Evolutionary conservation across 768 basidiomycete species (phyloP).

Genomic region (Holtermannia corniformis): DNA sequence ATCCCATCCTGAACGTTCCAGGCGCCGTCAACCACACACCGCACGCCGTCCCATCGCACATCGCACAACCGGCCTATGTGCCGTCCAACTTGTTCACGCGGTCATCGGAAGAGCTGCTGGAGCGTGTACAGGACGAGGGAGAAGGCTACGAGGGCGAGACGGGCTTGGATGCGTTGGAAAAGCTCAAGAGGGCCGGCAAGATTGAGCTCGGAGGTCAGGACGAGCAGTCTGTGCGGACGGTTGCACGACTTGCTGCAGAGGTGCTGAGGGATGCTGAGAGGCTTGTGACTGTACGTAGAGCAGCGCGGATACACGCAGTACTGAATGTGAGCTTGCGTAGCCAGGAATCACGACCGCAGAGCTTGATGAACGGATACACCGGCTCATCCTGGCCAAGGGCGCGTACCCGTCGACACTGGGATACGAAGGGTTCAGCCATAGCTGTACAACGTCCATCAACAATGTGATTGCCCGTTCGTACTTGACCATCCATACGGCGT

Average conservation of each 20-base stretch:
- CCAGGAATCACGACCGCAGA: conserved; percentile 55
- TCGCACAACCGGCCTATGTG: conserved; percentile 54
- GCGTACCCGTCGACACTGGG: conserved; percentile 82
- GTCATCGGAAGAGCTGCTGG: conserved; percentile 12
- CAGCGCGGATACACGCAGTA: neutral
- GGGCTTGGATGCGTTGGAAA: conserved; percentile 11
- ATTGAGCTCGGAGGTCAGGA: conserved; percentile 52
- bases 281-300: conserved; percentile 43
- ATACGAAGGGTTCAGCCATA: conserved; percentile 65
- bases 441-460: conserved; percentile 80
- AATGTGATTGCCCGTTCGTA: conserved; percentile 58
- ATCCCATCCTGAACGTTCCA: neutral
- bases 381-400: conserved; percentile 55
- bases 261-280: conserved; percentile 55
- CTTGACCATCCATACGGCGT: neutral
- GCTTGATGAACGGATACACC: conserved; percentile 65
- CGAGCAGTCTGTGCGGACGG: conserved; percentile 50
- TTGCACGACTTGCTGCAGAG: conserved; percentile 51
- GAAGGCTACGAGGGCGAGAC: conserved; percentile 15
- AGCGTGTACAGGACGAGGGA: neutral
- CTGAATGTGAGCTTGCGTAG: conserved; percentile 13
- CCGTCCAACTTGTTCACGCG: conserved; percentile 34
- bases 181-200: conserved; percentile 31
- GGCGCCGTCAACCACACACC: neutral
- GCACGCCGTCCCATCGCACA: conserved; percentile 49